A percentile compares a stretch with the other conserved stretches of the same genome.
These are phyloP conservation scores for Chiua sp. DNA, from an alignment of 1,284 basidiomycete species.

Conservation along the genomic window DNA sequence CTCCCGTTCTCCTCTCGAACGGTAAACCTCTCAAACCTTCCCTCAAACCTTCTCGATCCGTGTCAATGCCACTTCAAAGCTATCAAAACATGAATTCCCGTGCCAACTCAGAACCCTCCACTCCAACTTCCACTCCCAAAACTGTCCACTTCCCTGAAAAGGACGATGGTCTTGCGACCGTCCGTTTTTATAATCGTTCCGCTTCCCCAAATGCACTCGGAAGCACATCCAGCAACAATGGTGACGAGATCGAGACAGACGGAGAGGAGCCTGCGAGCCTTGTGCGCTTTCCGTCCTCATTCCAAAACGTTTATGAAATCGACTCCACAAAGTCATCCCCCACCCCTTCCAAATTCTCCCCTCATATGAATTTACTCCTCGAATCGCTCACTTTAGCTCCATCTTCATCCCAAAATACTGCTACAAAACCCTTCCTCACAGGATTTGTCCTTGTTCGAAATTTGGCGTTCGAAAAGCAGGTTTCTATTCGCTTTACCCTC, in stretches of 20 bases:
- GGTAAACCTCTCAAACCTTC: conserved; percentile 92
- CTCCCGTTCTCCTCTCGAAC: conserved; percentile 71
- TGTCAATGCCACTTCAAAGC: conserved; percentile 28
- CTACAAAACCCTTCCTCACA: conserved; percentile 43
- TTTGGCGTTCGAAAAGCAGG: conserved; percentile 86
- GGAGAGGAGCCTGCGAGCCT: conserved; percentile 44
- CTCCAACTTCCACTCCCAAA: conserved; percentile 71
- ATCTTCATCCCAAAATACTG: conserved; percentile 15
- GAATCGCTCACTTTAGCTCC: conserved; percentile 50
- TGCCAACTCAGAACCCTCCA: conserved; percentile 69
- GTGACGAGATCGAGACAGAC: conserved; percentile 82
- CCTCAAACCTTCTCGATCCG: conserved; percentile 74
- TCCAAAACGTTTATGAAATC: conserved; percentile 46
- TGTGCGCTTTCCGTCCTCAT: conserved; percentile 44
- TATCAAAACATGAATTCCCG: conserved; percentile 39
- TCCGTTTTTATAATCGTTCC: conserved; percentile 83
- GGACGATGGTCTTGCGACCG: conserved; percentile 73
- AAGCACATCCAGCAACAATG: conserved; percentile 48
- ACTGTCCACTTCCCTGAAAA: conserved; percentile 87
- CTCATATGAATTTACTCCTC: conserved; percentile 48
- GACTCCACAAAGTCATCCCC: conserved; percentile 46
- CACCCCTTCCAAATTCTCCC: conserved; percentile 45
- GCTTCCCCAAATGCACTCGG: conserved; percentile 69
- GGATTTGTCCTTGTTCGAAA: conserved; percentile 86
- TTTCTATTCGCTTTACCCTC: conserved; percentile 89